phyloP scores from a whole-genome alignment of 805 yeast genomes.

The Nakazawaea holstii region DNA sequence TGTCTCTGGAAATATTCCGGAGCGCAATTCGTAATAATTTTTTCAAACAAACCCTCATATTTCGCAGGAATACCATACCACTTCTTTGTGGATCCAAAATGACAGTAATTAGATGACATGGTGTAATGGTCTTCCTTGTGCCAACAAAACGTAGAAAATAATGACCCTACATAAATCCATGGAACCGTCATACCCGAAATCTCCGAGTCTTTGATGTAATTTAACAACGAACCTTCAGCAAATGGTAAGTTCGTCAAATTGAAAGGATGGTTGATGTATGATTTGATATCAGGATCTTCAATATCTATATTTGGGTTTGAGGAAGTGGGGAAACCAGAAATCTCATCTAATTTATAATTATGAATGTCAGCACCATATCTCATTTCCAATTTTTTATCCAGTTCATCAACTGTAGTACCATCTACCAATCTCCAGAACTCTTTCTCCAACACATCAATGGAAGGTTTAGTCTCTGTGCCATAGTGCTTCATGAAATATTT shows the following conservation, averaged over 20 bases:
- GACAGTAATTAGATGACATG: constrained; percentile 87
- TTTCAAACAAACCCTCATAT: constrained; percentile 60
- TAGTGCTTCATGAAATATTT: constrained; percentile 32
- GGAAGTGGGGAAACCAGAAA: constrained; percentile 69
- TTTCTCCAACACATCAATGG: constrained; percentile 44
- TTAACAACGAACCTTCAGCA: constrained; percentile 63
- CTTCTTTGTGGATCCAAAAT: constrained; percentile 80
- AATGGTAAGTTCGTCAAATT: constrained; percentile 70
- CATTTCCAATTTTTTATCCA: constrained; percentile 46
- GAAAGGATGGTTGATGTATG: constrained; percentile 61
- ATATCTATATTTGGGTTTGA: constrained; percentile 18
- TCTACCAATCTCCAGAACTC: constrained; percentile 57
- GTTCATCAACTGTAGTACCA: constrained; percentile 23
- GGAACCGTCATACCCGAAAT: constrained; percentile 95
- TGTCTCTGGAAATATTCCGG: constrained; percentile 83
- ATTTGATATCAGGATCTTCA: constrained; percentile 16
- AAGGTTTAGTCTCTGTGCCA: constrained; percentile 19
- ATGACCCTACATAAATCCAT: constrained; percentile 89
- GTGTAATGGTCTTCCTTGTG: constrained; percentile 95
- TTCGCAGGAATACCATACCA: constrained; percentile 90
- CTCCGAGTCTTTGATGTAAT: constrained; percentile 49
- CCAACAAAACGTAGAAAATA: constrained; percentile 93
- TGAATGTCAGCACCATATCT: constrained; percentile 86
- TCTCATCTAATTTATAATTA: constrained; percentile 55
- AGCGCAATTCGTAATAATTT: constrained; percentile 51